Evolutionary conservation across 2,329 filamentous ascomycete genomes (phyloP).

Genomic region (Botryosphaeria dothidea): DNA sequence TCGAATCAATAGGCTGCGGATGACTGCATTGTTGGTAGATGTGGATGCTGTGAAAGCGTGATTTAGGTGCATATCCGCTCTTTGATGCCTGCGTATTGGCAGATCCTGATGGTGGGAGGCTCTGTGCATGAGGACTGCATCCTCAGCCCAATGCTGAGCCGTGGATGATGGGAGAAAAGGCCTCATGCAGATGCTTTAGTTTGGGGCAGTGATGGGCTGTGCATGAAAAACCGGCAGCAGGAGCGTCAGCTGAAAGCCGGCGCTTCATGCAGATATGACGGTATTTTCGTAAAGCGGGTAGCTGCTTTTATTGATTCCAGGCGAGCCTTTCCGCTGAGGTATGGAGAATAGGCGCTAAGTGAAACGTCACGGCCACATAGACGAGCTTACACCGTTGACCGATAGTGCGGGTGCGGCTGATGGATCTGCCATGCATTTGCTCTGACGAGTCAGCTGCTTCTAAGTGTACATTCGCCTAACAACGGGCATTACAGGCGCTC

Average conservation of each 20-base stretch:
- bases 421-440: background rate
- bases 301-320: slow-evolving; percentile 12
- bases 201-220: background rate
- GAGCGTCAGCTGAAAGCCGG: background rate
- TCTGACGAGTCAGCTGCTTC: background rate
- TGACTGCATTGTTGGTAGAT: background rate
- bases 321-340: background rate
- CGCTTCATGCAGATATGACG: background rate
- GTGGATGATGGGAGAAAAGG: background rate
- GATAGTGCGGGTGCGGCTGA: background rate
- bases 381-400: background rate
- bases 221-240: background rate
- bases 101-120: background rate
- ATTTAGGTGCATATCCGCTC: background rate
- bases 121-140: background rate
- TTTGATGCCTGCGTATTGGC: background rate
- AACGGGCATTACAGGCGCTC: background rate
- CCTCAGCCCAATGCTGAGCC: background rate
- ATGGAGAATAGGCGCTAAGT: background rate
- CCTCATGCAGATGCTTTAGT: background rate
- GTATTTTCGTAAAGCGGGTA: background rate
- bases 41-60: background rate
- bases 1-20: background rate
- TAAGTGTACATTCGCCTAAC: background rate
- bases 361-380: background rate